Evolutionary conservation across 75 land plant genomes (phyloP).

Genomic region (Ceratopteris richardii): DNA sequence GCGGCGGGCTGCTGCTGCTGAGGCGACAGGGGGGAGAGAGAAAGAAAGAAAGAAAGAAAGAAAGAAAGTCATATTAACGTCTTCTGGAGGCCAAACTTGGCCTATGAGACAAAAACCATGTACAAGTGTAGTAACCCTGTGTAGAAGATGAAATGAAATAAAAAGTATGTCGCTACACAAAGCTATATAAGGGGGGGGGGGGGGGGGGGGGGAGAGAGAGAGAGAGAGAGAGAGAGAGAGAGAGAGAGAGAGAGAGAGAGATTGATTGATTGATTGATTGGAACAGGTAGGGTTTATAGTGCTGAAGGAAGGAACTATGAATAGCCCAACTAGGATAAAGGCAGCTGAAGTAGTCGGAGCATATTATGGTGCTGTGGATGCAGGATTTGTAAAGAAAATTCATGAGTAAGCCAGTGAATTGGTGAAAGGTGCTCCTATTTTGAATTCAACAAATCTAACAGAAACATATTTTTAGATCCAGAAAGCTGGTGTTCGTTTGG

Average conservation of each 20-base stretch:
- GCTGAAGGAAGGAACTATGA: conserved; percentile 7
- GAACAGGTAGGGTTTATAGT: too few species aligned
- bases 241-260: conserved; percentile 25
- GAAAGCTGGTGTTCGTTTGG: conserved; percentile 24
- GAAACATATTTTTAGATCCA: conserved; percentile 23
- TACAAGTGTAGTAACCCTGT: too few species aligned
- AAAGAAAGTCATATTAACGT: too few species aligned
- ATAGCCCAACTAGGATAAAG: conserved; percentile 13
- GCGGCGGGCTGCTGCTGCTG: too few species aligned
- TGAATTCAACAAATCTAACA: too few species aligned
- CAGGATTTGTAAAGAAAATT: conserved; percentile 9
- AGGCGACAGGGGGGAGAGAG: too few species aligned
- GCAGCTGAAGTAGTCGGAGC: conserved; percentile 20
- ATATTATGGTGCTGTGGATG: conserved; percentile 19
- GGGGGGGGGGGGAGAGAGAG: background rate
- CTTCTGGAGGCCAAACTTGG: too few species aligned
- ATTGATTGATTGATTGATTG: background rate
- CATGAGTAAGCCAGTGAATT: conserved; percentile 15
- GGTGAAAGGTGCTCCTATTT: background rate
- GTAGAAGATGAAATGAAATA: too few species aligned
- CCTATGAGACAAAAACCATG: too few species aligned
- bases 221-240: conserved; percentile 7
- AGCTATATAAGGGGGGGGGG: background rate
- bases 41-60: too few species aligned
- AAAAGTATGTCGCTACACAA: background rate